These are phyloP conservation scores for Penstemon barbatus DNA, from an alignment of 257 asterid species.

Conservation along the genomic window DNA sequence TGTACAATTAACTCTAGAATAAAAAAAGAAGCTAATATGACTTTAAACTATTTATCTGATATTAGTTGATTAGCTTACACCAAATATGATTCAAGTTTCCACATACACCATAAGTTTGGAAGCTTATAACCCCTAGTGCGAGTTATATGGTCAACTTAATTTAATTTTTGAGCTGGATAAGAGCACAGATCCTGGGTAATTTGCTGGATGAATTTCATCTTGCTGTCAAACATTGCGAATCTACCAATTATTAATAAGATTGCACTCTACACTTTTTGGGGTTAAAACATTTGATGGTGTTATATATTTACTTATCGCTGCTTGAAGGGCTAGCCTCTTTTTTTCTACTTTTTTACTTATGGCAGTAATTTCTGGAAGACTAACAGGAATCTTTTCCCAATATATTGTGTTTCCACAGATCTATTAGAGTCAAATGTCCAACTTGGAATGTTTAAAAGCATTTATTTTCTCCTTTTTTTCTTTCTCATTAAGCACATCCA, in stretches of 20 bases:
- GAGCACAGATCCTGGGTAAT: not conserved
- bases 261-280: not conserved
- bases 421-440: not conserved
- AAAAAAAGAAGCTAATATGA: too few species aligned
- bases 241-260: too few species aligned
- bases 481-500: not conserved
- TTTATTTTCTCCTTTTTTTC: not conserved
- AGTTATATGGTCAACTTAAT: not conserved
- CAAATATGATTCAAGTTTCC: not conserved
- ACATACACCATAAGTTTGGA: conserved; percentile 6
- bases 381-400: not conserved
- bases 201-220: not conserved
- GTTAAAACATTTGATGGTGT: not conserved
- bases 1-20: too few species aligned
- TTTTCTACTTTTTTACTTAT: not conserved
- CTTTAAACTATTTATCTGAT: too few species aligned
- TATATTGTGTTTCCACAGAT: not conserved
- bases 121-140: not conserved
- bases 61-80: not conserved
- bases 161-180: not conserved
- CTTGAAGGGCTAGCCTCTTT: not conserved
- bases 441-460: not conserved
- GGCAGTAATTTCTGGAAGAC: conserved; percentile 11
- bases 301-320: not conserved
- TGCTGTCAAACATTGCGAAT: not conserved